phyloP scores from a whole-genome alignment of 1,139 yeast genomes.

The Saccharomycopsis phalli region DNA sequence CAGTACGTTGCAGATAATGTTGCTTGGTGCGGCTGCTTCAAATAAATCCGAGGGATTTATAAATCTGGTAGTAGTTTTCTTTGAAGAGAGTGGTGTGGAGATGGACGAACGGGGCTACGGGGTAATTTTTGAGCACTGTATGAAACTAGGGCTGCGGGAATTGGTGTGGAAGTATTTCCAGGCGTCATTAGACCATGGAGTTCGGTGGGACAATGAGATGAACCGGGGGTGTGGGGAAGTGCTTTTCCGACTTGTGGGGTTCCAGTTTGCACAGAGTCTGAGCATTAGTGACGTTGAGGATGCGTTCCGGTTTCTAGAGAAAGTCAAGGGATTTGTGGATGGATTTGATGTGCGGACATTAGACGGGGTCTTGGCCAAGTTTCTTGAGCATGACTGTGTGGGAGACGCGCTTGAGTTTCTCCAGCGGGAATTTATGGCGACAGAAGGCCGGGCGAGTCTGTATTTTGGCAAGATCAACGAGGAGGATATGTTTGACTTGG shows the following conservation, averaged over 20 bases:
- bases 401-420: slow-evolving; percentile 54
- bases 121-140: slow-evolving; percentile 1
- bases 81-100: slow-evolving; percentile 2
- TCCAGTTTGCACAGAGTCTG: slow-evolving; percentile 25
- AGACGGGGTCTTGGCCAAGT: slow-evolving; percentile 36
- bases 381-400: slow-evolving; percentile 40
- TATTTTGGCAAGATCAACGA: slow-evolving; percentile 19
- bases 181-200: slow-evolving; percentile 13
- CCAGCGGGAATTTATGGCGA: slow-evolving; percentile 48
- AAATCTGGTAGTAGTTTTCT: slow-evolving; percentile 8
- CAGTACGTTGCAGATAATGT: slow-evolving; percentile 8
- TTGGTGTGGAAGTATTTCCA: slow-evolving; percentile 9
- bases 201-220: slow-evolving; percentile 28
- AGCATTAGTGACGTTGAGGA: slow-evolving; percentile 24
- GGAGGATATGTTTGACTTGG: slow-evolving; percentile 21
- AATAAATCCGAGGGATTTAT: slow-evolving; percentile 9
- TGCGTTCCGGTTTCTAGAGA: slow-evolving; percentile 29
- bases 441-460: slow-evolving; percentile 32
- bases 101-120: slow-evolving; percentile 4
- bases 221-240: slow-evolving; percentile 42
- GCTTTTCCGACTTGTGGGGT: slow-evolving; percentile 7
- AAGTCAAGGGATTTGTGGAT: slow-evolving; percentile 32
- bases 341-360: slow-evolving; percentile 36
- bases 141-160: background rate
- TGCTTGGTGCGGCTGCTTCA: slow-evolving; percentile 6